These are phyloP conservation scores for Lagenidium sp. DNA, from an alignment of 352 stramenopile species.

Conservation along the genomic window DNA sequence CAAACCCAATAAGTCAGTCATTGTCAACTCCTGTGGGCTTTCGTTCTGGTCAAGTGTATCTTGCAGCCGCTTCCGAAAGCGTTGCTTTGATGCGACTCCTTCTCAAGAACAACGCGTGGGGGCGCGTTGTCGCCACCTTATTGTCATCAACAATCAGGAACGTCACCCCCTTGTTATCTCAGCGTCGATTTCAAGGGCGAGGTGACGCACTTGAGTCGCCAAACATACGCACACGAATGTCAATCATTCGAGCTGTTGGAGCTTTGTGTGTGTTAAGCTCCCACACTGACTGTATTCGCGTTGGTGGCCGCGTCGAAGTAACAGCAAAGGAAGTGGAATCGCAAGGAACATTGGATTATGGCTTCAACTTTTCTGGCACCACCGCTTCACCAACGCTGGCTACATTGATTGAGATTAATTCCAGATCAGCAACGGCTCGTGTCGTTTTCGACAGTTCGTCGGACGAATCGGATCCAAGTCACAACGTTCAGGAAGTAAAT, in stretches of 20 bases:
- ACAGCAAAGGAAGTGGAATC: constrained; percentile 27
- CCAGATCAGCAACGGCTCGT: constrained; percentile 47
- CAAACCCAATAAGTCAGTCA: constrained; percentile 45
- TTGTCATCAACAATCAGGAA: constrained; percentile 69
- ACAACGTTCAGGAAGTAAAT: constrained; percentile 81
- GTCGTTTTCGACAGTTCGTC: constrained; percentile 71
- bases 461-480: constrained; percentile 58
- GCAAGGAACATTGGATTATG: constrained; percentile 30
- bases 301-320: constrained; percentile 71
- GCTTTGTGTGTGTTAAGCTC: constrained; percentile 78
- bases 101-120: constrained; percentile 61
- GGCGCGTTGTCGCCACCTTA: constrained; percentile 45
- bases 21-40: constrained; percentile 78
- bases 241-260: constrained; percentile 73
- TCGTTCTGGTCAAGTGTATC: constrained; percentile 67
- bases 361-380: constrained; percentile 31
- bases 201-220: constrained; percentile 14
- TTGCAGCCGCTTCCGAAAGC: constrained; percentile 72
- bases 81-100: constrained; percentile 68
- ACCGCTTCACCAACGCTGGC: constrained; percentile 35
- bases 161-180: constrained; percentile 44
- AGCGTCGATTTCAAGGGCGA: not conserved
- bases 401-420: constrained; percentile 71
- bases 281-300: constrained; percentile 75
- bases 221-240: constrained; percentile 53